Base-by-base conservation (phyloP, 352 stramenopile species). In the Pythium angustatum region DNA sequence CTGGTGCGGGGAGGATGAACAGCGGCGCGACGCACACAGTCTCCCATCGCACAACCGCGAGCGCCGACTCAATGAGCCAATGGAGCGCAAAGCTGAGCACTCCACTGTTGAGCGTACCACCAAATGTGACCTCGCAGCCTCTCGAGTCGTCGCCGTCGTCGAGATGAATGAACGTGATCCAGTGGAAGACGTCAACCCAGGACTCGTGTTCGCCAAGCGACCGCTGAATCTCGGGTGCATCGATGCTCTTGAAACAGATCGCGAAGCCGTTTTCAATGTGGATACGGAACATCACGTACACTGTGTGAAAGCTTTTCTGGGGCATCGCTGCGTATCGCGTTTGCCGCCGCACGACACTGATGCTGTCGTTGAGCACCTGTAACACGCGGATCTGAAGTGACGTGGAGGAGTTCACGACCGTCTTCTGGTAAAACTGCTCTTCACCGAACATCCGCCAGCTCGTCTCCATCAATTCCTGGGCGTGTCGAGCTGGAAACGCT, bases 231-330 rank as follows among this genome's bases (percentile, higher is more conserved):
- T 86, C 77, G 15, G 78, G 66, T 0, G 78, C 71, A 48, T 87
- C 77, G 69, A 89, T 80, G 44, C 86, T 80, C 22, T 80, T 80
- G 41, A 91, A 83, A 57, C 78, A 91, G 44, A 91, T 78, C 31
- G 86, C 58, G 58, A 87, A 83, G 44, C 82, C 82, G 54, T 89
- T 74, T 0, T 76, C 69, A 10, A 77, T 91, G 72, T 89, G 74
- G 27, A 78, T 87, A 50, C 82, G 82, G 62, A 91, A 89, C 15
- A 87, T 68, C 52, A 91, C 38, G 64, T 89, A 91, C 57, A 89
- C 85, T 8, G 82, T 89, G 66, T 87, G 73, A 68, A 70, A 70
- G n/a, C 41, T 61, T 45, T 50, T 60, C 2, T 41, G 38, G 8
- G 48, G 38, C 44, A 70, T 70, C 12, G 45, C 41, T 11, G 26